Conservation (phyloP, 371 early-diverging fungal genomes). For the Mucor piriformis region DNA sequence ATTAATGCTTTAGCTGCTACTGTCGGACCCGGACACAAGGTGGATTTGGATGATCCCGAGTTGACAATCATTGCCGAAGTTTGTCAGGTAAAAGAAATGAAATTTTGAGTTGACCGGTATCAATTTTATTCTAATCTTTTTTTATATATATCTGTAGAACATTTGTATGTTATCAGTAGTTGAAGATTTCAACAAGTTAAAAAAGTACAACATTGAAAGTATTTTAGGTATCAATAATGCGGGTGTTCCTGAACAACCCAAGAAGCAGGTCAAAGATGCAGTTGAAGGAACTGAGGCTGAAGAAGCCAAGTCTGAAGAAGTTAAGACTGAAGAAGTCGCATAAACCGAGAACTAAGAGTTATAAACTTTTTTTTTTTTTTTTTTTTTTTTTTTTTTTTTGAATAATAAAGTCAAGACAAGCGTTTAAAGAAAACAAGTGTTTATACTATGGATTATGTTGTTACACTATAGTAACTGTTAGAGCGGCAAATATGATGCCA, state of each 20-base stretch:
- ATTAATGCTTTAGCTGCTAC: conserved; percentile 56
- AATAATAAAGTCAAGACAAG: background rate
- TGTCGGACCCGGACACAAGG: conserved; percentile 61
- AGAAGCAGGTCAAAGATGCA: background rate
- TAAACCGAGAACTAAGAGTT: background rate
- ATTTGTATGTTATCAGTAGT: conserved; percentile 78
- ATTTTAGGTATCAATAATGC: conserved; percentile 46
- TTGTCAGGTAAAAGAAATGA: conserved; percentile 62
- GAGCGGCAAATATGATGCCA: no score
- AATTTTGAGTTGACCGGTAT: background rate
- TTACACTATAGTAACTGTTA: no score
- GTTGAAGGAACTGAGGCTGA: background rate
- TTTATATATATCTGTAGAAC: conserved; percentile 44
- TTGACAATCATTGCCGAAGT: conserved; percentile 70
- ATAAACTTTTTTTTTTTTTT: no score
- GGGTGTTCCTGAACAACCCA: background rate
- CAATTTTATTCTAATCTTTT: background rate
- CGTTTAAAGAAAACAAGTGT: no score
- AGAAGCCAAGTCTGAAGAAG: background rate
- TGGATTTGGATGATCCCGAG: conserved; percentile 67
- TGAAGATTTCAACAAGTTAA: conserved; percentile 61
- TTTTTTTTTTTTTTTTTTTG: no score
- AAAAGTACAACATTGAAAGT: conserved; percentile 72
- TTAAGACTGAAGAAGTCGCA: background rate
- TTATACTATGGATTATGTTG: no score